These are phyloP conservation scores for Calocybe gangraenosa DNA, from an alignment of 768 basidiomycete genomes.

Conservation along the genomic window DNA sequence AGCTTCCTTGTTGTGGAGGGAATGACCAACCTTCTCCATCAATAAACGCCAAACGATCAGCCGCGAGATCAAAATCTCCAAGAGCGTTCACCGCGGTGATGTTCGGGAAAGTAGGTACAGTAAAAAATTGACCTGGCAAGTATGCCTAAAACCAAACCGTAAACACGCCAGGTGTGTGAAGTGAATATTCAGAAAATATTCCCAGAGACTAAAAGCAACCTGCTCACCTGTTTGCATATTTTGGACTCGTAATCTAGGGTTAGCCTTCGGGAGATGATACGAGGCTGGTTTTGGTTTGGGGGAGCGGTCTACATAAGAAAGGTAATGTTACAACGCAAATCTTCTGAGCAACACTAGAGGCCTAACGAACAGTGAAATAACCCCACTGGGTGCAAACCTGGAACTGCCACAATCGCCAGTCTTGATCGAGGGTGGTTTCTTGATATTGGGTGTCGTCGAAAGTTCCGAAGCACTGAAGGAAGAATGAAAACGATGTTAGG, in stretches of 20 bases:
- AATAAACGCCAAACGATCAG: constrained; percentile 82
- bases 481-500: background rate
- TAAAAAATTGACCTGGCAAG: constrained; percentile 71
- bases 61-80: constrained; percentile 81
- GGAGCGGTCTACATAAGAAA: constrained; percentile 58
- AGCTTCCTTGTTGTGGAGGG: too few relatives aligned
- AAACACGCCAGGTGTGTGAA: too few relatives aligned
- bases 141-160: too few relatives aligned
- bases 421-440: constrained; percentile 56
- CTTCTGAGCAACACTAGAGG: background rate
- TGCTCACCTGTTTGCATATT: constrained; percentile 55
- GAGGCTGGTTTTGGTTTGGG: constrained; percentile 61
- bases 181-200: too few relatives aligned
- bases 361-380: constrained; percentile 67
- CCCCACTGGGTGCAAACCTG: constrained; percentile 97
- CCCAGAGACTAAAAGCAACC: background rate
- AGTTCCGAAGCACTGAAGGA: constrained; percentile 79
- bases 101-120: constrained; percentile 71
- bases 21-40: constrained; percentile 66
- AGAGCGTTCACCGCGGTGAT: constrained; percentile 77
- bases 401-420: constrained; percentile 87
- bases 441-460: constrained; percentile 65
- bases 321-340: background rate
- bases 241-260: constrained; percentile 69
- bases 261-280: constrained; percentile 76